phyloP scores from a whole-genome alignment of 768 basidiomycete species.

The Lactifluus hygrophoroides region DNA sequence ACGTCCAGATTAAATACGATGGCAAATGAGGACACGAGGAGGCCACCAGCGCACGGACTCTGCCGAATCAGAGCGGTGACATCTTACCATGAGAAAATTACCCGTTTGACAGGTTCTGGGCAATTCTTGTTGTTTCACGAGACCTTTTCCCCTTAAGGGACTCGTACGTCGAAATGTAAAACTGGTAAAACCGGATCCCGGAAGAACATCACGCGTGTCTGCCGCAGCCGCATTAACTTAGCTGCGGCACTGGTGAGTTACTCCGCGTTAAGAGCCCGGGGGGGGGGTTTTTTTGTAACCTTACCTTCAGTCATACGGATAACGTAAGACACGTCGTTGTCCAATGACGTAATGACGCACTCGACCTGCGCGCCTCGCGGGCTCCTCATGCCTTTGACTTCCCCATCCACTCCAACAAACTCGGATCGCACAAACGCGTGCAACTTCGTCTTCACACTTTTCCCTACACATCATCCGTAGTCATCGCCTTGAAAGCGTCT shows the following conservation, averaged over 20 bases:
- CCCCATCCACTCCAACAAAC: background rate
- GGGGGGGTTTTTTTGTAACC: too few species aligned
- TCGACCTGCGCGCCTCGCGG: background rate
- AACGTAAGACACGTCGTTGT: background rate
- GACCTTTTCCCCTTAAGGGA: background rate
- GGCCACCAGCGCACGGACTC: background rate
- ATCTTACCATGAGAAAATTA: background rate
- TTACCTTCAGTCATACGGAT: background rate
- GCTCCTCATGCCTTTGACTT: background rate
- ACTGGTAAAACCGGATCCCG: background rate
- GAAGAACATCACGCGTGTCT: background rate
- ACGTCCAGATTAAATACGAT: background rate
- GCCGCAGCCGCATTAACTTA: too few species aligned
- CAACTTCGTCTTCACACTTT: background rate
- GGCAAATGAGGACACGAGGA: background rate
- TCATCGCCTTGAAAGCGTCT: background rate
- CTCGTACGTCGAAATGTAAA: too few species aligned
- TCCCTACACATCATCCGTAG: background rate
- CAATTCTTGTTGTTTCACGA: background rate
- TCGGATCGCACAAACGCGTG: background rate
- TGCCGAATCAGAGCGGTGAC: background rate
- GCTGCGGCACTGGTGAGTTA: too few species aligned
- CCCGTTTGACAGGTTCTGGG: background rate
- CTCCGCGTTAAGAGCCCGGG: too few species aligned
- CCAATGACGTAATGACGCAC: background rate